Percentiles rank a stretch among this genome's conserved stretches.
phyloP scores from a whole-genome alignment of 192 early-diverging fungal species.

The Linnemannia schmuckeri region DNA sequence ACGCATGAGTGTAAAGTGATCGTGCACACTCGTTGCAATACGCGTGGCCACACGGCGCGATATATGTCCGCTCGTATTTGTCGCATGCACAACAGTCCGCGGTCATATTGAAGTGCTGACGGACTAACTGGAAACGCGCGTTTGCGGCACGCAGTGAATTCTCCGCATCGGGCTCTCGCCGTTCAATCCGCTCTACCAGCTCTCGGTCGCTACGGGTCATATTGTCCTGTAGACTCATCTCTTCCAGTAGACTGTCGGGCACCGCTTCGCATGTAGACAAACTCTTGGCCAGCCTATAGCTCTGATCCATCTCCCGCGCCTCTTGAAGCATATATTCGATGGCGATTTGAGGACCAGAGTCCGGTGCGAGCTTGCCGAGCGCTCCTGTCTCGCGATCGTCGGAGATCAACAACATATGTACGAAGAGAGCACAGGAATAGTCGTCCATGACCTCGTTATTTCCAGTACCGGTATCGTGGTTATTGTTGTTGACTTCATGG shows the following conservation, averaged over 20 bases:
- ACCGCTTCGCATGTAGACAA: slow-evolving; percentile 8
- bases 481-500: background rate
- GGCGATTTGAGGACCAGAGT: slow-evolving; percentile 22
- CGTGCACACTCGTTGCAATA: slow-evolving; percentile 33
- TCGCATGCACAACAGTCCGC: slow-evolving; percentile 21
- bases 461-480: background rate
- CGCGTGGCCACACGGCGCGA: slow-evolving; percentile 26
- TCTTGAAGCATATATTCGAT: slow-evolving; percentile 30
- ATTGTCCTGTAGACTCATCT: slow-evolving; percentile 8
- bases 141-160: background rate
- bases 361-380: slow-evolving; percentile 12
- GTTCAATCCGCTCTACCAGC: slow-evolving; percentile 16
- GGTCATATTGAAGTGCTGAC: background rate
- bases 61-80: background rate
- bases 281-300: slow-evolving; percentile 22
- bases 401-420: background rate
- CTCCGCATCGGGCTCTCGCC: slow-evolving; percentile 16
- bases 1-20: slow-evolving; percentile 16
- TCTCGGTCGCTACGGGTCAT: slow-evolving; percentile 3
- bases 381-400: slow-evolving; percentile 16
- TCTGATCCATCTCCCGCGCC: slow-evolving; percentile 17
- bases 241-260: slow-evolving; percentile 5
- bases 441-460: background rate
- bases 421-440: slow-evolving; percentile 5
- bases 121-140: slow-evolving; percentile 5